Base-by-base conservation (phyloP, 345 rosid species). In the Euclidium syriacum region DNA sequence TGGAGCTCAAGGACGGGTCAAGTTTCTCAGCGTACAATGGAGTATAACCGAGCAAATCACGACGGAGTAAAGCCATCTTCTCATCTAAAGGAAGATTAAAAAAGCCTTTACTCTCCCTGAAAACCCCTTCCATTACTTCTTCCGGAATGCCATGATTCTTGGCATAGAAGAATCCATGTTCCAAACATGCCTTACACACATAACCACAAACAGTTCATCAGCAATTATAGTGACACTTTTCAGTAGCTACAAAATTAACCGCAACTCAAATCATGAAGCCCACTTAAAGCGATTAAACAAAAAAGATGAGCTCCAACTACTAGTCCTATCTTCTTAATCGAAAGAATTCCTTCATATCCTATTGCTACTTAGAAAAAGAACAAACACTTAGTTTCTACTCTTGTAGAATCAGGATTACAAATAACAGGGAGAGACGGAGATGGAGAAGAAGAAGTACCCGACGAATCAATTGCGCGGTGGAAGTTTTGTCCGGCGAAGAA, bases 131-230 rank as follows among this genome's bases (percentile, higher is more conserved):
- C 14, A 80, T 5, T 17, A 90, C 62, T 18, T 80, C 86, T 55
- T 79, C 80, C 20, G 83, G 73, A 2, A 90, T 73, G 1, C 95
- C 97, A 58, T 94, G 99, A 71, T 94, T 87, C 71, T 83, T 80
- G 11, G 82, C 72, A 80, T 85, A 94, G 68, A 94, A 94, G 83
- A 90, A 94, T n/a, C 99, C 97, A 61, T 77, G 73, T 7, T 85
- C 91, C 6, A 74, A 38, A 57, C 99, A 94, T 20, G 96, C 96
- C 99, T 94, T 61, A 30, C 17, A 71, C 2, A 63, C 15, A 52
- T 38, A 43, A 61, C 9, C 46, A 27, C 30, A 62, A 63, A 53
- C 20, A 41, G 2, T 52, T 40, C 3, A 33, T 18, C 33, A 51
- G 4, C 18, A 59, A 26, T 26, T 16, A 24, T 10, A 27, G 3